Evolutionary conservation across 805 yeast genomes (phyloP).

Genomic region (Candida ovalis): DNA sequence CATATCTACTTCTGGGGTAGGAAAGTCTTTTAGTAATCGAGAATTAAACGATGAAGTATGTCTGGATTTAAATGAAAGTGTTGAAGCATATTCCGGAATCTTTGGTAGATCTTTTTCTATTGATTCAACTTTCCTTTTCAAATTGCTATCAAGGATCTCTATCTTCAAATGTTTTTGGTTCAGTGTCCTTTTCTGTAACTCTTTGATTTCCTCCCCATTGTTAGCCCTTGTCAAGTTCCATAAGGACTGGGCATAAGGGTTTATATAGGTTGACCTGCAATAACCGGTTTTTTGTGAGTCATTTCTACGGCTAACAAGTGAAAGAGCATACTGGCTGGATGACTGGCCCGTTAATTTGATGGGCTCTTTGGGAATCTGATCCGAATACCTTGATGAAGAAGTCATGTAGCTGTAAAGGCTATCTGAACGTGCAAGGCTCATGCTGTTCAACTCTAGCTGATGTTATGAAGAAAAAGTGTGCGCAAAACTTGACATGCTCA

Average conservation of each 20-base stretch:
- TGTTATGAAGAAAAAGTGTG: no score
- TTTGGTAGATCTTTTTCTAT: slow-evolving; percentile 6
- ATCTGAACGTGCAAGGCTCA: background rate
- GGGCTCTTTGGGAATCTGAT: background rate
- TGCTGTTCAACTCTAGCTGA: no score
- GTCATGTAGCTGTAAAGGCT: slow-evolving; percentile 2
- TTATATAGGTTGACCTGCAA: slow-evolving; percentile 9
- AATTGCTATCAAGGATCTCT: background rate
- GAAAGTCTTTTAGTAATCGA: background rate
- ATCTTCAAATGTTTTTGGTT: slow-evolving; percentile 1
- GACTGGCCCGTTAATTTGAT: background rate
- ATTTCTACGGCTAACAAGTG: background rate
- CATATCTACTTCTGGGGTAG: background rate
- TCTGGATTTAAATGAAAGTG: background rate
- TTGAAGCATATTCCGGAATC: background rate
- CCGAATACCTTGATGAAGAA: slow-evolving; percentile 18
- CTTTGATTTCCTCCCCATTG: slow-evolving; percentile 32
- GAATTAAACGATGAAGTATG: background rate
- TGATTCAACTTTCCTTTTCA: background rate
- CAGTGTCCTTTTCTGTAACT: slow-evolving; percentile 23
- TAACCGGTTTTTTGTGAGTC: background rate
- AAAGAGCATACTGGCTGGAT: background rate
- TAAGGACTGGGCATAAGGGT: slow-evolving; percentile 42
- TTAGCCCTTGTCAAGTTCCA: slow-evolving; percentile 37
- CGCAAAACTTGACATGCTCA: no score